phyloP scores from a whole-genome alignment of 2,329 filamentous ascomycete genomes.

The Verticillium alfalfae region DNA sequence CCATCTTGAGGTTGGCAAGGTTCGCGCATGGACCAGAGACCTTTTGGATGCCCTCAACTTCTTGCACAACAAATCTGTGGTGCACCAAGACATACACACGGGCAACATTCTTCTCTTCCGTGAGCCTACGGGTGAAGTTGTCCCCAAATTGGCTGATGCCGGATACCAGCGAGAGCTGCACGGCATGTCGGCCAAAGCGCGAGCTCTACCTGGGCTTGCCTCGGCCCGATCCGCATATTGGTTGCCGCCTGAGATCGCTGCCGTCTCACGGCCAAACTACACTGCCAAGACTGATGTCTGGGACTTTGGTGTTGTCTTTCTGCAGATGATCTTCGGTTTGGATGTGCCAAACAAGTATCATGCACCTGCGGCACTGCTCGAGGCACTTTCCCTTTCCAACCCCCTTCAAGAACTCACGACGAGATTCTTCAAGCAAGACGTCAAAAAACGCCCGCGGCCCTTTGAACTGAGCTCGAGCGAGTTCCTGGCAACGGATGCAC shows the following conservation, averaged over 20 bases:
- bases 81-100: slow-evolving; percentile 78
- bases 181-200: slow-evolving; percentile 48
- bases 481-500: slow-evolving; percentile 60
- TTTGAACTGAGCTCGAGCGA: slow-evolving; percentile 66
- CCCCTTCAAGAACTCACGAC: slow-evolving; percentile 74
- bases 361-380: slow-evolving; percentile 70
- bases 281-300: slow-evolving; percentile 85
- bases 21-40: slow-evolving; percentile 87
- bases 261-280: slow-evolving; percentile 55
- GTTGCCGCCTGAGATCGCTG: slow-evolving; percentile 72
- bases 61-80: slow-evolving; percentile 76
- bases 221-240: slow-evolving; percentile 74
- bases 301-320: slow-evolving; percentile 85
- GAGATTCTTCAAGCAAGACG: slow-evolving; percentile 79
- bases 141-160: slow-evolving; percentile 70
- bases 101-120: slow-evolving; percentile 75
- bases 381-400: slow-evolving; percentile 65
- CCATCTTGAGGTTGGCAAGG: slow-evolving; percentile 65
- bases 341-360: slow-evolving; percentile 71
- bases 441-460: slow-evolving; percentile 77
- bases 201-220: slow-evolving; percentile 45
- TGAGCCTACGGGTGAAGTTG: slow-evolving; percentile 60
- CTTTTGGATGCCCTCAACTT: slow-evolving; percentile 84
- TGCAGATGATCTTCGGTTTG: slow-evolving; percentile 91
- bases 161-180: slow-evolving; percentile 66